These are phyloP conservation scores for Gonapodya prolifera DNA, from an alignment of 192 early-diverging fungal species.

Conservation along the genomic window DNA sequence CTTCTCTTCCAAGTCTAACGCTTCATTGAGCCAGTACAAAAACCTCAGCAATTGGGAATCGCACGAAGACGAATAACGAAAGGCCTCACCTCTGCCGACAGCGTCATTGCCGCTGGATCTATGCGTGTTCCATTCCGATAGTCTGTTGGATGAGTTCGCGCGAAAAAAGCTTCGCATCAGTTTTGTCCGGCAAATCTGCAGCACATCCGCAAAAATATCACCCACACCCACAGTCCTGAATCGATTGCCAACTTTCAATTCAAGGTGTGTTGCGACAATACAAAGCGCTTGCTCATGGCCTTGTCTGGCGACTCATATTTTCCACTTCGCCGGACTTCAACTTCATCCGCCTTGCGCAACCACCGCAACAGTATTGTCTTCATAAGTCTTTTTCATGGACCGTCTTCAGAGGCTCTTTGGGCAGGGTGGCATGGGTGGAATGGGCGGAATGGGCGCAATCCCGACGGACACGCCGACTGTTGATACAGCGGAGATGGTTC, in stretches of 20 bases:
- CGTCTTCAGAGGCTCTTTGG: slow-evolving; percentile 12
- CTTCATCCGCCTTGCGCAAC: not conserved
- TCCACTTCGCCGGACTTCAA: too few species aligned
- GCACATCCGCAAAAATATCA: too few species aligned
- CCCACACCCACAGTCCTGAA: too few species aligned
- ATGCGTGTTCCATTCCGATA: not conserved
- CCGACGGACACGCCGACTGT: slow-evolving; percentile 81
- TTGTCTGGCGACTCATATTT: too few species aligned
- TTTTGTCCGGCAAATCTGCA: not conserved
- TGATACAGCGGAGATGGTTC: slow-evolving; percentile 97
- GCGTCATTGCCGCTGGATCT: not conserved
- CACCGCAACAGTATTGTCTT: not conserved
- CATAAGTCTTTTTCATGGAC: slow-evolving; percentile 8
- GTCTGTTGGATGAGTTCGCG: not conserved
- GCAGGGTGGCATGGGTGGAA: slow-evolving; percentile 4
- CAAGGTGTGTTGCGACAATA: too few species aligned
- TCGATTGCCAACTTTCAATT: too few species aligned
- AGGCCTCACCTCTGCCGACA: not conserved
- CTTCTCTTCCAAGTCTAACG: not conserved
- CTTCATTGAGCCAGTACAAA: not conserved
- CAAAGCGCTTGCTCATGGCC: too few species aligned
- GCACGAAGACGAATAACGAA: not conserved
- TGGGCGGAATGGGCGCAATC: slow-evolving; percentile 16
- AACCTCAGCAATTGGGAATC: not conserved
- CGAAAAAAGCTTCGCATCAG: not conserved